Conservation (phyloP, 805 yeast genomes). For the Saturnispora zaruensis region DNA sequence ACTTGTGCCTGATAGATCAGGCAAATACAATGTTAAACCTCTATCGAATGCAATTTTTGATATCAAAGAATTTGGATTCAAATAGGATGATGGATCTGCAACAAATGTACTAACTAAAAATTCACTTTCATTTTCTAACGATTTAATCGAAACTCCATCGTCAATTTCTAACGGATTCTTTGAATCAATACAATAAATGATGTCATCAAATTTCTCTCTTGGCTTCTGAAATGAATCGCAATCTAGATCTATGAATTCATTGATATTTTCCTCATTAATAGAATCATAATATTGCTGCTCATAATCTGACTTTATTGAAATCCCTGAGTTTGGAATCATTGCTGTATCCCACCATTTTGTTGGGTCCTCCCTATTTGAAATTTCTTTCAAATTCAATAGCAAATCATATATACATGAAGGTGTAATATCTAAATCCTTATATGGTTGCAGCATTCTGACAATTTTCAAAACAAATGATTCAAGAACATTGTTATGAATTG, state of each 20-base stretch:
- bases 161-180: constrained; percentile 81
- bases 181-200: constrained; percentile 78
- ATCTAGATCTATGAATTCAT: constrained; percentile 13
- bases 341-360: constrained; percentile 40
- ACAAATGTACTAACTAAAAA: constrained; percentile 59
- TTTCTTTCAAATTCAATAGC: constrained; percentile 28
- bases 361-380: constrained; percentile 37
- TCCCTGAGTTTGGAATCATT: constrained; percentile 35
- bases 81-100: constrained; percentile 77
- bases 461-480: constrained; percentile 41
- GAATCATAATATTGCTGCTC: constrained; percentile 35
- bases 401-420: constrained; percentile 47
- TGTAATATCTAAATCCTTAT: constrained; percentile 37
- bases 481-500: constrained; percentile 37
- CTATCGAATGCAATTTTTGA: constrained; percentile 51
- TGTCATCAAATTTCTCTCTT: constrained; percentile 19
- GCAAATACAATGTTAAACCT: constrained; percentile 64
- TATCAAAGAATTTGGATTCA: constrained; percentile 32
- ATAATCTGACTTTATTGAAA: constrained; percentile 35
- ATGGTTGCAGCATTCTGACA: constrained; percentile 26
- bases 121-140: constrained; percentile 18
- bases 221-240: constrained; percentile 10
- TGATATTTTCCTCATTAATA: constrained; percentile 18
- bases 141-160: constrained; percentile 70
- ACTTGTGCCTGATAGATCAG: constrained; percentile 35